A percentile compares a stretch with the other conserved stretches of the same genome.
phyloP scores from a whole-genome alignment of 1,284 basidiomycete genomes.

The Naganishia sp. region DNA sequence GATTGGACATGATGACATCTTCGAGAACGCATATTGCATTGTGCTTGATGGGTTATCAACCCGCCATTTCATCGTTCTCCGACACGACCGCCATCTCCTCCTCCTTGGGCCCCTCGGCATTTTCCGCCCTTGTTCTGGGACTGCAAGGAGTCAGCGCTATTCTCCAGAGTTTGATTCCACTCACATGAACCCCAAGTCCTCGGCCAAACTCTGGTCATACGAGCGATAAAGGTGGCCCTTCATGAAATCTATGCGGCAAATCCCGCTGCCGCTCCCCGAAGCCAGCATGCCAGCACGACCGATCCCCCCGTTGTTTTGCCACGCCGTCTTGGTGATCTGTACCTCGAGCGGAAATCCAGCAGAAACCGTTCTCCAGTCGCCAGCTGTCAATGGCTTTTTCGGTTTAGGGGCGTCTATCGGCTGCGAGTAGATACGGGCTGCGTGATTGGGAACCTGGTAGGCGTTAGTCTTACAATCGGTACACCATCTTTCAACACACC shows the following conservation, averaged over 20 bases:
- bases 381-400: constrained; percentile 44
- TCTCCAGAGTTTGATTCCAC: background rate
- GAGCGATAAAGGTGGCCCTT: constrained; percentile 54
- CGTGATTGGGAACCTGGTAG: constrained; percentile 10
- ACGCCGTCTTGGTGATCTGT: constrained; percentile 70
- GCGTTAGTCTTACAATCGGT: background rate
- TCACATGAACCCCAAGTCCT: constrained; percentile 23
- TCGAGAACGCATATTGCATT: too few relatives aligned
- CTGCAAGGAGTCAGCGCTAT: background rate
- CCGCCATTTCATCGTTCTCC: background rate
- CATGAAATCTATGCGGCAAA: constrained; percentile 78
- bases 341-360: constrained; percentile 76
- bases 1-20: too few relatives aligned
- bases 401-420: constrained; percentile 40
- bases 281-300: constrained; percentile 68
- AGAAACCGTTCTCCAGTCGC: constrained; percentile 35
- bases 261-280: constrained; percentile 74
- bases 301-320: constrained; percentile 75
- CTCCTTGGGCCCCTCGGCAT: background rate
- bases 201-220: constrained; percentile 8
- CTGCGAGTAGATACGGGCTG: constrained; percentile 17
- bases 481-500: constrained; percentile 52
- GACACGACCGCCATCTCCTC: background rate
- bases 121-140: background rate
- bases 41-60: too few relatives aligned